These are phyloP conservation scores for Chalciporus pseudorubinellus DNA, from an alignment of 768 basidiomycete genomes.

Conservation along the genomic window DNA sequence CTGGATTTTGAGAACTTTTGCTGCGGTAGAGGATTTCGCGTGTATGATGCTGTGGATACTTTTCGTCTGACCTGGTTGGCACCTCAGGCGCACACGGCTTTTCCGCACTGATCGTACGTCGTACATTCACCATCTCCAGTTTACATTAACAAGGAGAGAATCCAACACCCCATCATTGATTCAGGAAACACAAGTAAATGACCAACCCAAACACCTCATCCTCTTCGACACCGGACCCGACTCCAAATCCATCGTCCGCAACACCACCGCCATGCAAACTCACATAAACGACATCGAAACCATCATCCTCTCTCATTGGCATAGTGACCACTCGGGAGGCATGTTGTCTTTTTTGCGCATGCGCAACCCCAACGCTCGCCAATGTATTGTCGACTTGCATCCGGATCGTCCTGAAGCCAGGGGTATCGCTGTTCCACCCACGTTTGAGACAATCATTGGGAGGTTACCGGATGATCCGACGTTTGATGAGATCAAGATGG, in stretches of 20 bases:
- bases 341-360: conserved; percentile 61
- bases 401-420: conserved; percentile 71
- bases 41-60: not conserved
- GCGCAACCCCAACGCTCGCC: conserved; percentile 30
- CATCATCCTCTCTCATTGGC: conserved; percentile 79
- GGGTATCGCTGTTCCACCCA: conserved; percentile 68
- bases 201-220: conserved; percentile 45
- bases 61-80: not conserved
- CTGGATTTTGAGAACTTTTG: conserved; percentile 72
- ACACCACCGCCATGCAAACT: conserved; percentile 57
- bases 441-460: conserved; percentile 53
- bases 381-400: conserved; percentile 68
- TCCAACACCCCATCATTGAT: not conserved
- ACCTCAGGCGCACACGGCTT: conserved; percentile 79
- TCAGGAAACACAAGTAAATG: conserved; percentile 58
- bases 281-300: conserved; percentile 54
- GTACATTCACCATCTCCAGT: not conserved
- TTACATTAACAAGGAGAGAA: not conserved
- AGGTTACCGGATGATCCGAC: conserved; percentile 69
- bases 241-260: conserved; percentile 68
- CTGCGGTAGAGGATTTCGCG: conserved; percentile 45
- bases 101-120: conserved; percentile 69
- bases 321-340: conserved; percentile 72
- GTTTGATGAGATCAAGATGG: conserved; percentile 57
- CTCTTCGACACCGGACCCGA: conserved; percentile 89